Conservation (phyloP, 2,329 filamentous ascomycete species). For the Mariannaea elegans region DNA sequence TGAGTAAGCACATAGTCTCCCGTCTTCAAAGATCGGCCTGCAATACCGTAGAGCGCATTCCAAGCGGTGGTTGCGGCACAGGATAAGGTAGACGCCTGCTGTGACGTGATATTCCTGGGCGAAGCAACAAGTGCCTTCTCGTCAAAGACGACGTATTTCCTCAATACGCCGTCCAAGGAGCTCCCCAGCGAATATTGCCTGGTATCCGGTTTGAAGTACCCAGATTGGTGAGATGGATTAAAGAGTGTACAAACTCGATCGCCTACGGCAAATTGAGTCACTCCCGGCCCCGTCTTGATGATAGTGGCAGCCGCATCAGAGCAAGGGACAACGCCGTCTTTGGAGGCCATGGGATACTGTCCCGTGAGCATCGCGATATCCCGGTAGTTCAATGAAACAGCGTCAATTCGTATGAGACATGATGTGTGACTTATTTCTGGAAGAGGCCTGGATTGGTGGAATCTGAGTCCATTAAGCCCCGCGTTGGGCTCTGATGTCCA, state of each 20-base stretch:
- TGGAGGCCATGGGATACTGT: slow-evolving; percentile 1
- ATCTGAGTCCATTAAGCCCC: too few species aligned
- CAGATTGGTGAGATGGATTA: not conserved
- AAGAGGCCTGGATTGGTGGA: too few species aligned
- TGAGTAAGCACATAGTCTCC: slow-evolving; percentile 59
- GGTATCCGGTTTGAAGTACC: not conserved
- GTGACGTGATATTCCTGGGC: slow-evolving; percentile 59
- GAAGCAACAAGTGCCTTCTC: not conserved
- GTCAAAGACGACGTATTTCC: not conserved
- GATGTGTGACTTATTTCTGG: too few species aligned
- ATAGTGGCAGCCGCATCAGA: slow-evolving; percentile 12
- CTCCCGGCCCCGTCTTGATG: not conserved
- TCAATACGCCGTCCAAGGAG: not conserved
- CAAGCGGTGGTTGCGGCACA: slow-evolving; percentile 55
- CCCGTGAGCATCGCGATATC: slow-evolving; percentile 12
- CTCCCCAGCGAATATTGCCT: not conserved
- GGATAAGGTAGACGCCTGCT: slow-evolving; percentile 60
- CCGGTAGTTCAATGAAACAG: slow-evolving; percentile 21
- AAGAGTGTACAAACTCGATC: not conserved
- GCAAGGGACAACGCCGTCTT: not conserved
- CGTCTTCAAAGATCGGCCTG: slow-evolving; percentile 41
- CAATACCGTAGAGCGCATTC: slow-evolving; percentile 21
- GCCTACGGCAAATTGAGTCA: not conserved
- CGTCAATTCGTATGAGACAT: too few species aligned
- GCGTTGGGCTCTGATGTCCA: too few species aligned